Base-by-base conservation (phyloP, 495 filamentous ascomycete genomes). In the Letharia lupina region DNA sequence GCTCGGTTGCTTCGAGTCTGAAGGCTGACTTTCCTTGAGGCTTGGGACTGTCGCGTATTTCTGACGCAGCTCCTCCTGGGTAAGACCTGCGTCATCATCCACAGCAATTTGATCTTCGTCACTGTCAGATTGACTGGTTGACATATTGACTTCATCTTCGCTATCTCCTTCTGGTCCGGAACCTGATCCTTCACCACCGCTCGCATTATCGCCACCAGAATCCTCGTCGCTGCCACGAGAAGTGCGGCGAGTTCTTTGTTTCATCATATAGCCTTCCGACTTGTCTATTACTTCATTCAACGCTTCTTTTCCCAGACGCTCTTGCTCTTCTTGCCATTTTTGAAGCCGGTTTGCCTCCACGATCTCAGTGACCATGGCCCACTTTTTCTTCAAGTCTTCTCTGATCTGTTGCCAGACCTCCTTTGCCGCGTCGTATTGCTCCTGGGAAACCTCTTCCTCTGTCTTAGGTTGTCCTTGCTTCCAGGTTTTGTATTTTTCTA, bases 261-360 rank as follows among this genome's bases (percentile, higher is more conserved):
- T 65, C 76, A 72, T 84, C 76, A 72, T 84, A 67, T 75, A 82
- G 77, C 75, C 77, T 33, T 80, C 86, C 13, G 82, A 83, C 56
- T 89, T 81, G 69, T 89, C 91, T 59, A 96, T 87, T 31, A 90
- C 90, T 72, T 91, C 84, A 68, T 95, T 90, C 65, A 96, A 77
- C 11, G 89, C 88, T 70, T 90, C 86, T 71, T 92, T 91, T 63
- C 91, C 89, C 67, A 87, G 81, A 31, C 83, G 85, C 72, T 93
- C 89, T 72, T 94, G 87, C 73, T 94, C 87, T 60, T 88, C 89
- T 72, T 96, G 89, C 91, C 90, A 96, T 50, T 86, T 85, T 57
- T 84, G 82, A 42, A 93, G 69, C 6, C 91, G 86, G 45, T 79
- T 78, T 60, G 85, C 82, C 70, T 95, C 90, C 50, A 96, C 85